Base-by-base conservation (phyloP, 176 grass and related monocot genomes). In the Paspalum notatum region DNA sequence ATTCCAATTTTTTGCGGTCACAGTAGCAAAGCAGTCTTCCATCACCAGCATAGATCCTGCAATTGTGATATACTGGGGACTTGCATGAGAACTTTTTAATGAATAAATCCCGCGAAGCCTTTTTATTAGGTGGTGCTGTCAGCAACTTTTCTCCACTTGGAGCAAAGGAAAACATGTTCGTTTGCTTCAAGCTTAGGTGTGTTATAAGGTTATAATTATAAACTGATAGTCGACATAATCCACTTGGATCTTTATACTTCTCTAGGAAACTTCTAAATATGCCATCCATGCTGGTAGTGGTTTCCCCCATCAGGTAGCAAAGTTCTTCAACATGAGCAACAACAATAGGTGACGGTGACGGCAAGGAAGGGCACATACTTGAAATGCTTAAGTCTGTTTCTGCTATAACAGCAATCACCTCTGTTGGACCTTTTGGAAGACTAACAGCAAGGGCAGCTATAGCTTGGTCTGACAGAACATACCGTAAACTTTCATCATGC, bases 11-110 rank as follows among this genome's bases (percentile, higher is more conserved):
- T 90, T 81, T 98, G n/a, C 71, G 86, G 83, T 98, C 92, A 83
- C 95, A 98, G 79, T 94, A 94, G 74, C 95, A 98, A 83, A 98
- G 92, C 75, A 98, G 79, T 82, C 95, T 92, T 76, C 92, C 95
- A 82, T 98, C 92, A 90, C 77, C 94, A 81, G 95, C 95, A 81
- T 94, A 98, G 63, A 94, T 98, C 80, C 92, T 91, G 82, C 95
- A 98, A 59, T 98, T 94, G 76, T 98, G 95, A 87, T 98, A 98
- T 57, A 98, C 95, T 15, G 95, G 95, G 41, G 92, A 89, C 74
- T 98, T 98, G 59, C 95, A 98, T 20, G 95, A 94, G 51, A 98
- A 98, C 72, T 98, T 98, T 72, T 91, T 91, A 81, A 94, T 89
- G 77, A 98, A 98, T 62, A 87, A 80, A 67, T 94, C 95, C 24